phyloP scores from a whole-genome alignment of 495 filamentous ascomycete genomes.

The Baudoinia panamericana region DNA sequence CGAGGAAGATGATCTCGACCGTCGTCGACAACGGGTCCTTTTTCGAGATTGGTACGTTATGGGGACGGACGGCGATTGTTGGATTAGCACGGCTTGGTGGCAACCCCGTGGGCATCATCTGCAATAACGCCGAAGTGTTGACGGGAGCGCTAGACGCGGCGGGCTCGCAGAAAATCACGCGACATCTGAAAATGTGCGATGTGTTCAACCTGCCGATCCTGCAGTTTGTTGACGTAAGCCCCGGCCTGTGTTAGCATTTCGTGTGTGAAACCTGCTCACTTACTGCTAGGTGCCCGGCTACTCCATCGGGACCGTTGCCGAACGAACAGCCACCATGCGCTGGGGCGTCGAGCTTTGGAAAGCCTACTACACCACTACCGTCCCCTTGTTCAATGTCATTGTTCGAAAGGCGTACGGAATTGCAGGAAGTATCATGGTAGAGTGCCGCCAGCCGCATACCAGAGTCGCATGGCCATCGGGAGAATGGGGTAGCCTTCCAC shows the following conservation, averaged over 20 bases:
- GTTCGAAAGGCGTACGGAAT: conserved; percentile 46
- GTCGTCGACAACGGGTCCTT: conserved; percentile 43
- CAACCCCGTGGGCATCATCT: conserved; percentile 42
- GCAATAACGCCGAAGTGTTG: conserved; percentile 46
- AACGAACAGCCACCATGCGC: conserved; percentile 49
- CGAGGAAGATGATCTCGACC: conserved; percentile 40
- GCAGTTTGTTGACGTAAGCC: conserved; percentile 43
- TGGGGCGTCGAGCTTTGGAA: conserved; percentile 47
- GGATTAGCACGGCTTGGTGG: conserved; percentile 45
- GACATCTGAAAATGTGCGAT: conserved; percentile 48
- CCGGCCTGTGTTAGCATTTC: no score
- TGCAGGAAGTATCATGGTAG: conserved; percentile 49
- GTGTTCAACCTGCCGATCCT: conserved; percentile 50
- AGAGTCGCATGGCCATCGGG: conserved; percentile 48
- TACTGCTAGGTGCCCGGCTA: conserved; percentile 40
- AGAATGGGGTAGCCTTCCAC: conserved; percentile 46
- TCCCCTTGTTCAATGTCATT: conserved; percentile 47
- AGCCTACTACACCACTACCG: conserved; percentile 46
- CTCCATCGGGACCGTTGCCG: conserved; percentile 48
- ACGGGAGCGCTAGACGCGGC: conserved; percentile 47
- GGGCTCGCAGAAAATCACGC: conserved; percentile 45
- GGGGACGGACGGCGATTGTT: conserved; percentile 48
- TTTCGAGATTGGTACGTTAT: conserved; percentile 50
- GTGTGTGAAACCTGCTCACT: no score
- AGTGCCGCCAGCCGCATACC: conserved; percentile 44